Evolutionary conservation across 2,329 filamentous ascomycete genomes (phyloP).

Genomic region (Xylaria polymorpha): DNA sequence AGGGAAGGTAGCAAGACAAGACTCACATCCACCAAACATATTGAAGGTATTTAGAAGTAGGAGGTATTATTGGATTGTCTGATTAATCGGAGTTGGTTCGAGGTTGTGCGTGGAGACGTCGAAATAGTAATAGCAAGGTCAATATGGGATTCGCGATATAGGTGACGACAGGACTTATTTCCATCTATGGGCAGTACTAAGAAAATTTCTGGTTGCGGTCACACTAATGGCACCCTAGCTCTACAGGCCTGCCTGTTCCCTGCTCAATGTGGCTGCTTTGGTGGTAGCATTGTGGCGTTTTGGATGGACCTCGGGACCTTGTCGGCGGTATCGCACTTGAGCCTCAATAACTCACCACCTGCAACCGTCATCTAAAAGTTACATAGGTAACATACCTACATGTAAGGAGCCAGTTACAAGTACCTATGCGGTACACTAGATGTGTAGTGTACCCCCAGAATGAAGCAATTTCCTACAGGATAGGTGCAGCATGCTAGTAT

Average conservation of each 20-base stretch:
- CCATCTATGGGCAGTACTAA: background rate
- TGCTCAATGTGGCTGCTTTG: slow-evolving; percentile 13
- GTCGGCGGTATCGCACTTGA: slow-evolving; percentile 17
- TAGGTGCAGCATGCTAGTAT: background rate
- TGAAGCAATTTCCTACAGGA: background rate
- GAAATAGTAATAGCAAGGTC: background rate
- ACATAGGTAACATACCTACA: background rate
- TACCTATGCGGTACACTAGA: background rate
- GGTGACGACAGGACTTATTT: slow-evolving; percentile 10
- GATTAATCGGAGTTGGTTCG: background rate
- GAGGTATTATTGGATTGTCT: background rate
- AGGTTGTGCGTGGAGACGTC: background rate
- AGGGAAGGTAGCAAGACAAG: background rate
- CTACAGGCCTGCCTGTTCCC: background rate
- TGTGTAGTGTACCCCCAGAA: slow-evolving; percentile 1
- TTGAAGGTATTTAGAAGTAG: slow-evolving; percentile 18
- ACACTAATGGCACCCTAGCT: slow-evolving; percentile 3
- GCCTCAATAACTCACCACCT: slow-evolving; percentile 18
- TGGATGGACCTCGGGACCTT: background rate
- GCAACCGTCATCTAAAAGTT: slow-evolving; percentile 8
- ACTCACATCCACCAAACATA: slow-evolving; percentile 48
- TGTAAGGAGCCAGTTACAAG: too few relatives aligned
- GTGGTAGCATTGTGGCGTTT: slow-evolving; percentile 28
- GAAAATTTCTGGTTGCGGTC: slow-evolving; percentile 19
- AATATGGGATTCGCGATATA: slow-evolving; percentile 16